Percentiles rank a stretch among this genome's conserved stretches.
Conservation (phyloP, 768 basidiomycete genomes). For the Mycena belliarum region DNA sequence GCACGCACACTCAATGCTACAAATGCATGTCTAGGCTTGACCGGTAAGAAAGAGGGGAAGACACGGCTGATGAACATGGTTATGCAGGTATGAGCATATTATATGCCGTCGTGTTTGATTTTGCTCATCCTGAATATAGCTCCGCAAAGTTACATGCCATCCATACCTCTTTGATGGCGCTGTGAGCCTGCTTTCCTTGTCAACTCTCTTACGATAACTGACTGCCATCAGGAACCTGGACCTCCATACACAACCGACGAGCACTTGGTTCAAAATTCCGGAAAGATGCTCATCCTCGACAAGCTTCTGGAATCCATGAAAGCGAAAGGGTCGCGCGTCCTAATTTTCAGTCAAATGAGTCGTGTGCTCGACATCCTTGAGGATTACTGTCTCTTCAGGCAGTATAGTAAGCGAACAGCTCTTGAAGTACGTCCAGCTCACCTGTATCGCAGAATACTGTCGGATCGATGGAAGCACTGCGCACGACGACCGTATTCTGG, state of each 20-base stretch:
- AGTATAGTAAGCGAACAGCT: constrained; percentile 65
- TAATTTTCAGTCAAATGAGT: constrained; percentile 99
- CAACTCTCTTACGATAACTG: not conserved
- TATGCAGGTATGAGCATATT: constrained; percentile 79
- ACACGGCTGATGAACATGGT: constrained; percentile 98
- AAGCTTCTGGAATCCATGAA: constrained; percentile 88
- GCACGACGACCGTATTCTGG: constrained; percentile 92
- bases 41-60: constrained; percentile 98
- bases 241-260: constrained; percentile 98
- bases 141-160: constrained; percentile 87
- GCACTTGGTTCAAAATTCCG: constrained; percentile 90
- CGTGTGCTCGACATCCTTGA: constrained; percentile 97
- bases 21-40: constrained; percentile 61
- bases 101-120: not conserved
- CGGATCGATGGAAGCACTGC: constrained; percentile 95
- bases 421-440: not conserved
- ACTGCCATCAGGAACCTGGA: constrained; percentile 76
- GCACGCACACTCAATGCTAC: not conserved
- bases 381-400: constrained; percentile 92
- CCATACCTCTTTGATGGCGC: constrained; percentile 94
- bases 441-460: constrained; percentile 71
- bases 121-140: too few species aligned
- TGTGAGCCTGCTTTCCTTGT: constrained; percentile 38
- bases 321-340: constrained; percentile 88
- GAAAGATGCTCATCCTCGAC: constrained; percentile 98